These are phyloP conservation scores for Mycena vitilis DNA, from an alignment of 768 basidiomycete genomes.

Conservation along the genomic window DNA sequence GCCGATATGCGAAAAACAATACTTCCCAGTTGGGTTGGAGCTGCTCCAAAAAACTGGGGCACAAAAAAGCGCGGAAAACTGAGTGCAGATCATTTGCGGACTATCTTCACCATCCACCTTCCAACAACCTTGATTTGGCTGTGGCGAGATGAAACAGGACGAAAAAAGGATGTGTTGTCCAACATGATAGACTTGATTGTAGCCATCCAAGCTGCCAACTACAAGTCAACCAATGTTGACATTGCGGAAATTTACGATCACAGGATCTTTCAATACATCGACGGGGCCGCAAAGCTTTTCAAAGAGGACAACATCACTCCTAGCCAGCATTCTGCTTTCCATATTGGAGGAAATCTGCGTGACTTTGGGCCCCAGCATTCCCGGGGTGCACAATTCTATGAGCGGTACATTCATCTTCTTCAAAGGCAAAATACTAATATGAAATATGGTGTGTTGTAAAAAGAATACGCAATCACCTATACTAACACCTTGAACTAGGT, in stretches of 20 bases:
- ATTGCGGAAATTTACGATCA: conserved; percentile 31
- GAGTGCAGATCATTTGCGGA: conserved; percentile 50
- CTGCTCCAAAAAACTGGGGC: conserved; percentile 39
- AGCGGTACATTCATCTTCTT: conserved; percentile 37
- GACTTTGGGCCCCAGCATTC: conserved; percentile 46
- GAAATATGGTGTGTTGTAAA: conserved; percentile 30
- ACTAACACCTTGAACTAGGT: conserved; percentile 20
- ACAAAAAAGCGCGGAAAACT: conserved; percentile 44
- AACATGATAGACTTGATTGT: conserved; percentile 47
- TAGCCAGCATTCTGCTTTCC: conserved; percentile 46
- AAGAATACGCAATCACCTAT: background rate
- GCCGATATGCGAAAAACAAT: conserved; percentile 38
- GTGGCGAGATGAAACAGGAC: conserved; percentile 42
- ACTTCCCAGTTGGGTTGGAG: conserved; percentile 41
- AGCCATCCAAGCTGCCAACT: conserved; percentile 39
- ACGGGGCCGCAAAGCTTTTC: conserved; percentile 36
- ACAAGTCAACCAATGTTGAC: conserved; percentile 29
- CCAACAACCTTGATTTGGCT: conserved; percentile 49
- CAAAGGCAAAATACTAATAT: conserved; percentile 38
- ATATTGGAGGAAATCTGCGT: conserved; percentile 41
- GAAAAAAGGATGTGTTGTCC: conserved; percentile 36
- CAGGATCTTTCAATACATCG: conserved; percentile 38
- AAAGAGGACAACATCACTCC: conserved; percentile 42
- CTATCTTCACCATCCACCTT: conserved; percentile 46
- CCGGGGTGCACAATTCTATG: conserved; percentile 25